Evolutionary conservation across 169 alveolate species (phyloP).

Genomic region (Toxoplasma gondii): DNA sequence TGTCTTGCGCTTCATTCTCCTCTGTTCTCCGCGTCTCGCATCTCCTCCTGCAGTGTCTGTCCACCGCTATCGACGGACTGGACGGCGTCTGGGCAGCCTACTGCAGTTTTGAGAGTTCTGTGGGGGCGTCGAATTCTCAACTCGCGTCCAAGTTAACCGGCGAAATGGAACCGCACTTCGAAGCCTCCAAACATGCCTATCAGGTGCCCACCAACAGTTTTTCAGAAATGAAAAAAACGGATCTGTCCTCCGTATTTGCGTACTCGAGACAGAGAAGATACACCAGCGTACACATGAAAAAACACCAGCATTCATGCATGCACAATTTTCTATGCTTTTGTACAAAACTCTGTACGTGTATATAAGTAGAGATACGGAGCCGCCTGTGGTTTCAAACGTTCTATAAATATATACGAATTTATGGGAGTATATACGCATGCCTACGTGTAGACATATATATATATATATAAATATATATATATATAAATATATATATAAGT

Average conservation of each 20-base stretch:
- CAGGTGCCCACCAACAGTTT: background rate
- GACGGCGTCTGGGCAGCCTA: slow-evolving; percentile 59
- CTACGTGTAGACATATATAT: background rate
- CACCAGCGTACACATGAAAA: background rate
- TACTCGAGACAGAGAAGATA: background rate
- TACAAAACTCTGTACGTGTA: too few species aligned
- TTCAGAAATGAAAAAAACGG: too few species aligned
- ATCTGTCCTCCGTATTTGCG: background rate
- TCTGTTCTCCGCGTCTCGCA: too few species aligned
- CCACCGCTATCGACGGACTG: slow-evolving; percentile 43
- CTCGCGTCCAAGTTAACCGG: slow-evolving; percentile 23
- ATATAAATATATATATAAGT: background rate
- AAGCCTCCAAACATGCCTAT: slow-evolving; percentile 22
- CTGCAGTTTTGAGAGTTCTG: slow-evolving; percentile 51
- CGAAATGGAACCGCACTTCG: background rate
- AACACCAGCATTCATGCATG: background rate
- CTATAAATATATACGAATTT: background rate
- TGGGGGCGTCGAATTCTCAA: background rate
- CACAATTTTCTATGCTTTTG: too few species aligned
- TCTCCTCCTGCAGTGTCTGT: slow-evolving; percentile 17
- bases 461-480: background rate
- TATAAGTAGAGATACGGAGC: too few species aligned
- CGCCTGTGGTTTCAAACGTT: background rate
- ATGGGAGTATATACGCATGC: background rate
- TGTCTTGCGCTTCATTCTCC: too few species aligned